Conservation (phyloP, 2,329 filamentous ascomycete species). For the Penicillium sp. region DNA sequence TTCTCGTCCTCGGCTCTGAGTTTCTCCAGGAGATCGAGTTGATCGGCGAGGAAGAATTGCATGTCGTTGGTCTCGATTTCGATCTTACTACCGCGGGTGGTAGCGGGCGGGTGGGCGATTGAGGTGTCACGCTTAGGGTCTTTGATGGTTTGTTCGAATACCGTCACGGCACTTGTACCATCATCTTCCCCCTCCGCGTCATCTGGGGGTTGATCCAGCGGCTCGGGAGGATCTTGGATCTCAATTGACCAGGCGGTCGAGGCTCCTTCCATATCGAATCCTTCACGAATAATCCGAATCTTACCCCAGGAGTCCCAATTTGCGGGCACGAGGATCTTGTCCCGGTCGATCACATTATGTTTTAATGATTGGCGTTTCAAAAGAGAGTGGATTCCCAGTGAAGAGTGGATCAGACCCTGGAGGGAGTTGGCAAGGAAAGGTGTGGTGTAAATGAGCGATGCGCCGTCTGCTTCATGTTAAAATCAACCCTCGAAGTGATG, state of each 20-base stretch:
- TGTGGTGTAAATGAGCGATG: constrained; percentile 79
- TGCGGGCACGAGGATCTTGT: constrained; percentile 88
- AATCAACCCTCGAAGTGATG: constrained; percentile 1
- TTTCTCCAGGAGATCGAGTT: constrained; percentile 70
- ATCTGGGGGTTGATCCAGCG: constrained; percentile 20
- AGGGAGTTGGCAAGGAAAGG: constrained; percentile 72
- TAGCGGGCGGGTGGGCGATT: constrained; percentile 49
- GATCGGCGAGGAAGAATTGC: constrained; percentile 70
- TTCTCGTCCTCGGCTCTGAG: constrained; percentile 54
- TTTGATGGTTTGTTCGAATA: constrained; percentile 74
- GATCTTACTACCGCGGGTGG: constrained; percentile 38
- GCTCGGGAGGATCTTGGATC: constrained; percentile 55
- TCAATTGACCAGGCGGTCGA: constrained; percentile 83
- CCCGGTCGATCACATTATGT: constrained; percentile 86
- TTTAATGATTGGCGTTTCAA: constrained; percentile 74
- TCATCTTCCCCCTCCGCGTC: constrained; percentile 30
- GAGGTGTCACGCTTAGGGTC: constrained; percentile 65
- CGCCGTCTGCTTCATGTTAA: constrained; percentile 57
- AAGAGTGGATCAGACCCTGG: constrained; percentile 76
- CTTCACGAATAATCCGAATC: constrained; percentile 84
- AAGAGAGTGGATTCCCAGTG: constrained; percentile 77
- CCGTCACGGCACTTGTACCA: constrained; percentile 59
- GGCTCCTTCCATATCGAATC: constrained; percentile 83
- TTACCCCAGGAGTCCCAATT: constrained; percentile 99
- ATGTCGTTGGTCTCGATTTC: constrained; percentile 68